phyloP scores from a whole-genome alignment of 441 rosid species.

The Brassica balearica region DNA sequence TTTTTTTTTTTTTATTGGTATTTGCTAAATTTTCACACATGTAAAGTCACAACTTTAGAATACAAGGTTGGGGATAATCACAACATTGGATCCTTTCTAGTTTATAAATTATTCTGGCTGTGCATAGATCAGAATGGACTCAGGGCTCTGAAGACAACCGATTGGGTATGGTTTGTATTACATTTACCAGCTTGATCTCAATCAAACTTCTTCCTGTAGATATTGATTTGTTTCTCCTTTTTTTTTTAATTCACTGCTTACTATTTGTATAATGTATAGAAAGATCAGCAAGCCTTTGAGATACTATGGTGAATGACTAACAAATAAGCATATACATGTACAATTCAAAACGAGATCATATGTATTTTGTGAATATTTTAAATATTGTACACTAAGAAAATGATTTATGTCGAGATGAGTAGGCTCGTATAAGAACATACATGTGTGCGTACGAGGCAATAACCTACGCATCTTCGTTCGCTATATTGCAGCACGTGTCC shows the following conservation, averaged over 20 bases:
- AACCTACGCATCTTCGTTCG: background rate
- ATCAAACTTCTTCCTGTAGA: conserved; percentile 13
- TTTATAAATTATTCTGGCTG: background rate
- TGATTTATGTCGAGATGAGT: background rate
- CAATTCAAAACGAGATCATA: background rate
- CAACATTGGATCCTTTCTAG: conserved; percentile 11
- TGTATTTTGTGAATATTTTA: background rate
- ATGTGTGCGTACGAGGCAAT: conserved; percentile 28
- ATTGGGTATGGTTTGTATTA: conserved; percentile 21
- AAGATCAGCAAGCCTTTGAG: conserved; percentile 1
- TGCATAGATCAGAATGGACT: conserved; percentile 18
- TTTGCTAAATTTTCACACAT: conserved; percentile 33
- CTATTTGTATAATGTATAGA: background rate
- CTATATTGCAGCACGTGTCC: conserved; percentile 16
- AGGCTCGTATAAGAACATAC: conserved; percentile 13
- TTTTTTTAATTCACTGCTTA: background rate
- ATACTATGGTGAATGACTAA: background rate
- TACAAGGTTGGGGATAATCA: conserved; percentile 4
- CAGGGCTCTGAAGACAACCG: background rate
- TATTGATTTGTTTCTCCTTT: conserved; percentile 7
- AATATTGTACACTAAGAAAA: background rate
- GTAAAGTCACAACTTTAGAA: conserved; percentile 38
- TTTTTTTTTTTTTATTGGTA: conserved; percentile 5
- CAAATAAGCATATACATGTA: background rate
- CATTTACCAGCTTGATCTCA: background rate